phyloP scores from a whole-genome alignment of 495 filamentous ascomycete genomes.

The Penicillium cosmopolitanum region DNA sequence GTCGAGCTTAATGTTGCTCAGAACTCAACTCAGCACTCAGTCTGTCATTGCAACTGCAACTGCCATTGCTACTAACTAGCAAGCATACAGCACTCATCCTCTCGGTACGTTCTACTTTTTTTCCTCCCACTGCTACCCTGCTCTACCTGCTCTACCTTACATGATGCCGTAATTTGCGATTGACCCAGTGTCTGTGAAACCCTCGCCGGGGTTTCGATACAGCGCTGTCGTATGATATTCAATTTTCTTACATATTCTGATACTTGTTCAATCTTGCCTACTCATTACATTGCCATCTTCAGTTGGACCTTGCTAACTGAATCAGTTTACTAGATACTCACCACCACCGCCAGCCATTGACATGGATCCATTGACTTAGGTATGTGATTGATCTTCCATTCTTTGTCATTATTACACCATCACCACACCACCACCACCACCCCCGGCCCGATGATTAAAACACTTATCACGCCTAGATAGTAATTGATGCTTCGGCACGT shows the following conservation, averaged over 20 bases:
- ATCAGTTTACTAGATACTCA: no score
- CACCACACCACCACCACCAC: background rate
- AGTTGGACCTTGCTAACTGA: no score
- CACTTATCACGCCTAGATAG: conserved; percentile 78
- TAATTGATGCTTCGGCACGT: conserved; percentile 74
- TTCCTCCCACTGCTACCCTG: conserved; percentile 1
- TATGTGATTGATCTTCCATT: no score
- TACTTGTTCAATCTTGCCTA: conserved; percentile 22
- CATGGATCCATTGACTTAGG: no score
- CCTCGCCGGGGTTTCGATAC: conserved; percentile 85
- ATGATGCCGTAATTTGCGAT: conserved; percentile 99
- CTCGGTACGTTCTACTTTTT: conserved; percentile 30
- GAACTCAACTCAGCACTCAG: background rate
- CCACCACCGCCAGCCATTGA: no score
- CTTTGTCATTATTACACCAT: background rate
- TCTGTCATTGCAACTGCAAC: background rate
- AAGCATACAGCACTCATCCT: background rate
- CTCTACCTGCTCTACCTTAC: conserved; percentile 24
- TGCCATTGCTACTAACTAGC: background rate
- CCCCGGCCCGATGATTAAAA: conserved; percentile 70
- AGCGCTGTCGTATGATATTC: conserved; percentile 76
- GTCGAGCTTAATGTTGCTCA: no score
- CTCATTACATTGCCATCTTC: conserved; percentile 11
- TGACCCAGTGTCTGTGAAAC: conserved; percentile 79
- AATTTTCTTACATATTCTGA: conserved; percentile 99